Percentiles rank a stretch among this genome's conserved stretches.
These are phyloP conservation scores for Ophiocordyceps polyrhachis-furcata DNA, from an alignment of 2,329 filamentous ascomycete species.

Conservation along the genomic window DNA sequence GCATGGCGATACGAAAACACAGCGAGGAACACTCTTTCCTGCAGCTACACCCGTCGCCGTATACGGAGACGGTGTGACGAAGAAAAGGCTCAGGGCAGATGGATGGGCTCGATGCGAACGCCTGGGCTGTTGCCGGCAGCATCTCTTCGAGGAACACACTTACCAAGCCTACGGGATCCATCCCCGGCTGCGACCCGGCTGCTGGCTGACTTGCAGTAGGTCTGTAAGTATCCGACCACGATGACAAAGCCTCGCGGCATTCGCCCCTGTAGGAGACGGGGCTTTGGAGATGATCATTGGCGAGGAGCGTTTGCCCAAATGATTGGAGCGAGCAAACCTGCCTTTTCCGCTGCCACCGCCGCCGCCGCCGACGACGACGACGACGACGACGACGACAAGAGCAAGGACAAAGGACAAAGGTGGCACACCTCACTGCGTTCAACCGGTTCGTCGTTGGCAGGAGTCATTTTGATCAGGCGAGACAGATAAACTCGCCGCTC, in stretches of 20 bases:
- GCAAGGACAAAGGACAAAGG: too few species aligned
- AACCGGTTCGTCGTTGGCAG: not conserved
- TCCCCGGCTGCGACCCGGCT: conserved; percentile 1
- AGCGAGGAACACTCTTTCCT: not conserved
- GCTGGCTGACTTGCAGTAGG: conserved; percentile 1
- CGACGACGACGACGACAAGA: too few species aligned
- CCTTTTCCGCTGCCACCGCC: not conserved
- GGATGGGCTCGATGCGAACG: conserved; percentile 2
- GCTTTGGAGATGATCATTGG: not conserved
- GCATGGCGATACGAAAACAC: not conserved
- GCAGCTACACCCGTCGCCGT: not conserved
- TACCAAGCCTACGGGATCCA: conserved; percentile 1
- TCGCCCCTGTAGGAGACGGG: not conserved
- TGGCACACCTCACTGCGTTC: too few species aligned
- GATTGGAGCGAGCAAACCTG: conserved; percentile 1
- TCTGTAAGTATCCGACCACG: conserved; percentile 1
- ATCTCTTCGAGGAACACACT: conserved; percentile 1
- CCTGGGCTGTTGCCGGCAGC: conserved; percentile 2
- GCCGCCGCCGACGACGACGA: too few species aligned
- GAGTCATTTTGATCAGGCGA: not conserved
- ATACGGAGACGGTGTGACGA: not conserved
- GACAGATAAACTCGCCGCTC: not conserved
- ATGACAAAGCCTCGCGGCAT: conserved; percentile 4
- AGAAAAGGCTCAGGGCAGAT: not conserved
- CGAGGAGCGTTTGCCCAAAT: not conserved